Conservation (phyloP, 768 basidiomycete genomes). For the Mycena metata region DNA sequence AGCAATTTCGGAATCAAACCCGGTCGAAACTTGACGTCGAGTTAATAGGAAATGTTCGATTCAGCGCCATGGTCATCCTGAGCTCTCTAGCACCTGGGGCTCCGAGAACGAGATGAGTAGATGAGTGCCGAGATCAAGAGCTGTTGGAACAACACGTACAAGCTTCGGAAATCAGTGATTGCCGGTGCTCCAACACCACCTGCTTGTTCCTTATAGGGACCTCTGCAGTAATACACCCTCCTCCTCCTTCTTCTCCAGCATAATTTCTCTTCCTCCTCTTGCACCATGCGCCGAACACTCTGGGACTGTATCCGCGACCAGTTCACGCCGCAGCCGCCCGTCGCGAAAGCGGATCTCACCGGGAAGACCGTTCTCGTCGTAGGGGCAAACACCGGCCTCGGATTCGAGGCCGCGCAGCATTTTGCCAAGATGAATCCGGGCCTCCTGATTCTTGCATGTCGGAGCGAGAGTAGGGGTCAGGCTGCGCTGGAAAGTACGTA, state of each 20-base stretch:
- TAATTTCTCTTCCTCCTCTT: no score
- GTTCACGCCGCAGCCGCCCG: not conserved
- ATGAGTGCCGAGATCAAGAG: no score
- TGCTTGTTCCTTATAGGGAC: no score
- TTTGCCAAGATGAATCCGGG: slow-evolving; percentile 6
- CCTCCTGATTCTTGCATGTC: slow-evolving; percentile 3
- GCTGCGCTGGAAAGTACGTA: not conserved
- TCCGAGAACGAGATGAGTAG: no score
- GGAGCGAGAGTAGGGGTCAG: not conserved
- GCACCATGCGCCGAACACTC: not conserved
- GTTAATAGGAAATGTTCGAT: no score
- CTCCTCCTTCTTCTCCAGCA: no score
- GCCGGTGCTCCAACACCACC: no score
- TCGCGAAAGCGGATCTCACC: not conserved
- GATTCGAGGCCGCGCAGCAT: slow-evolving; percentile 56
- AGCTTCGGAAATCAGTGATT: no score
- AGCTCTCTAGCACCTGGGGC: no score
- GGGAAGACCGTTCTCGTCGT: slow-evolving; percentile 27
- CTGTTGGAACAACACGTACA: no score
- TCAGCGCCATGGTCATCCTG: no score
- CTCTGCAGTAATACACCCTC: no score
- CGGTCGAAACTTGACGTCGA: not conserved
- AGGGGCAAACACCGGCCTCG: slow-evolving; percentile 66
- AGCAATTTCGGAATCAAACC: slow-evolving; percentile 1
- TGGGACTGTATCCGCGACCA: not conserved